A percentile compares a stretch with the other conserved stretches of the same genome.
Conservation (phyloP, 768 basidiomycete species). For the Cystobasidium tubakii region DNA sequence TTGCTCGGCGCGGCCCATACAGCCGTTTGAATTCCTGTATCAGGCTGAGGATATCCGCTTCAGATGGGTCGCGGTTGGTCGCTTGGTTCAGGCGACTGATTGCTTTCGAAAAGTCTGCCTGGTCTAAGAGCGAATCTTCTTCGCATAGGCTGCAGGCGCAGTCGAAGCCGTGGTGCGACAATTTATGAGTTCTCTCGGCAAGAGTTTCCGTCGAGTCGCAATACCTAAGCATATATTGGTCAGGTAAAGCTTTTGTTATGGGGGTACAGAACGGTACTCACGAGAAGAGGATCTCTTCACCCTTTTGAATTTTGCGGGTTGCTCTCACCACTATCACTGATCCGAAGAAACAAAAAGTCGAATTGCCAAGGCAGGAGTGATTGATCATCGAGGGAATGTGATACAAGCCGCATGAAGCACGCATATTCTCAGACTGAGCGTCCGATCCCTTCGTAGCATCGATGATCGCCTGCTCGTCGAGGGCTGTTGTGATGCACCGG, state of each 20-base stretch:
- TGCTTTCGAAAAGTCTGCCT: not conserved
- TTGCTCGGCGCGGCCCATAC: not conserved
- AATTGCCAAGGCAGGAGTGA: conserved; percentile 26
- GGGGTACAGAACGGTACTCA: not conserved
- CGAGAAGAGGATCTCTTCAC: conserved; percentile 9
- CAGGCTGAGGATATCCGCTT: not conserved
- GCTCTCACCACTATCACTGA: conserved; percentile 12
- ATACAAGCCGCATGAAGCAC: conserved; percentile 9
- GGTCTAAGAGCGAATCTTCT: not conserved
- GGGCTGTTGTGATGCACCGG: not conserved
- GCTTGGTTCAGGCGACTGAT: not conserved
- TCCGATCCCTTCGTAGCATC: too few relatives aligned
- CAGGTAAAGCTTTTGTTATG: not conserved
- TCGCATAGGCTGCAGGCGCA: conserved; percentile 5
- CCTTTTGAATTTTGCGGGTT: not conserved
- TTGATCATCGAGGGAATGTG: conserved; percentile 21
- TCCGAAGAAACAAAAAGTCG: conserved; percentile 14
- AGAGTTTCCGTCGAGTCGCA: not conserved
- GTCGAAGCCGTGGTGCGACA: not conserved
- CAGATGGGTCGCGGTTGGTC: not conserved
- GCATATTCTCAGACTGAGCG: not conserved
- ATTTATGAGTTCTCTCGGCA: not conserved
- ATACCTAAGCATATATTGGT: not conserved
- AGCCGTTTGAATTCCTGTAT: not conserved
- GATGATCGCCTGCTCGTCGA: not conserved